Conservation (phyloP, 768 basidiomycete species). For the Gymnopilus dilepis region DNA sequence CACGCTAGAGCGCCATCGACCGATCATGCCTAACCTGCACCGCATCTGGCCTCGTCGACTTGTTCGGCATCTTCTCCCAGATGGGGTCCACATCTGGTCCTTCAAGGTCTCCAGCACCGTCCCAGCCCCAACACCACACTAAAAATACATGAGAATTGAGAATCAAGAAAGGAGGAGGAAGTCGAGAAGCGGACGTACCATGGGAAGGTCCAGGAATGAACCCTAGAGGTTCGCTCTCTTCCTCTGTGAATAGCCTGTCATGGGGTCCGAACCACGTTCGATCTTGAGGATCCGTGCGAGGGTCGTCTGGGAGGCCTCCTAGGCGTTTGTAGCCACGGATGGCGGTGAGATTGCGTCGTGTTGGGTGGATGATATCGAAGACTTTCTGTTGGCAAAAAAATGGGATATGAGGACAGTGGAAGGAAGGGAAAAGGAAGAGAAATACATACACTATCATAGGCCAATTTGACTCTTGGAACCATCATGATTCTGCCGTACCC, state of each 20-base stretch:
- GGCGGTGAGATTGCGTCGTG: constrained; percentile 89
- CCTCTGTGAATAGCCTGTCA: constrained; percentile 89
- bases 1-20: constrained; percentile 33
- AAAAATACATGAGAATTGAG: background rate
- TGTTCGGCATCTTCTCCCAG: constrained; percentile 86
- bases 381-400: constrained; percentile 66
- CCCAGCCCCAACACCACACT: constrained; percentile 99
- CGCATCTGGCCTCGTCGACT: constrained; percentile 57
- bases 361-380: constrained; percentile 92
- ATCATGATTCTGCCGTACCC: constrained; percentile 98
- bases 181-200: constrained; percentile 57
- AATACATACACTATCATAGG: constrained; percentile 81
- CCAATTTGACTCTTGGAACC: constrained; percentile 96
- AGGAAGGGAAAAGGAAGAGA: background rate
- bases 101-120: constrained; percentile 96
- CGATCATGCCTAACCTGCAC: constrained; percentile 78
- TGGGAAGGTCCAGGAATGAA: constrained; percentile 85
- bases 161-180: constrained; percentile 3
- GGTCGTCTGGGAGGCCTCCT: constrained; percentile 95
- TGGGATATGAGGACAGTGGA: background rate
- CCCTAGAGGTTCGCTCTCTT: constrained; percentile 78
- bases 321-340: constrained; percentile 92
- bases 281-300: constrained; percentile 96
- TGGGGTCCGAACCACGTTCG: constrained; percentile 98
- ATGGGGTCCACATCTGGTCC: constrained; percentile 98